Percentiles rank a stretch among this genome's conserved stretches.
Evolutionary conservation across 148 eudicot species (phyloP).

Genomic region (Agrostemma githago): DNA sequence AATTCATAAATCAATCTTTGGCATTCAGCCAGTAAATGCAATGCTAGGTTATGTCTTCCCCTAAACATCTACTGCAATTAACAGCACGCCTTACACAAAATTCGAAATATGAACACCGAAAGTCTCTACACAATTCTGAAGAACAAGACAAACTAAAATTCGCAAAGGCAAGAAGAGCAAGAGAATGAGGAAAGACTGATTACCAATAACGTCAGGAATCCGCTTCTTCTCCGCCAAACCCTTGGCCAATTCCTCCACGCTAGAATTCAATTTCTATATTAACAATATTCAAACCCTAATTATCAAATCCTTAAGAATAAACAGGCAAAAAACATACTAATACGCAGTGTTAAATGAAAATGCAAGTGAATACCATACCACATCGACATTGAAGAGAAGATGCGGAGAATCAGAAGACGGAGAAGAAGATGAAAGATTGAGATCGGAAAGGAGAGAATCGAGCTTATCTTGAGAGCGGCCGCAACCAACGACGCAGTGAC

Average conservation of each 20-base stretch:
- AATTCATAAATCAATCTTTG: not conserved
- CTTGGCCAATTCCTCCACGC: slow-evolving; percentile 72
- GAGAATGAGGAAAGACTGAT: not conserved
- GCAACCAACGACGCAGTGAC: slow-evolving; percentile 79
- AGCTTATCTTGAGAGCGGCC: slow-evolving; percentile 74
- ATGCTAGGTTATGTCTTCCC: too few relatives aligned
- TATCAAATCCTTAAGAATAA: not conserved
- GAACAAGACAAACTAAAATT: too few relatives aligned
- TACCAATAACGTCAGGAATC: slow-evolving; percentile 89
- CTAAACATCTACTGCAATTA: too few relatives aligned
- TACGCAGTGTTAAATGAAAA: not conserved
- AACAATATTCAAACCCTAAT: not conserved
- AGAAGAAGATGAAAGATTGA: slow-evolving; percentile 31
- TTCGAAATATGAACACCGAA: too few relatives aligned
- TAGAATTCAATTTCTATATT: slow-evolving; percentile 54
- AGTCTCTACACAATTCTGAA: too few relatives aligned
- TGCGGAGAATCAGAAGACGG: slow-evolving; percentile 35
- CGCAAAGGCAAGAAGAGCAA: too few relatives aligned
- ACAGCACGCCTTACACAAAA: too few relatives aligned
- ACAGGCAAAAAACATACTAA: not conserved
- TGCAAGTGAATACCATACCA: slow-evolving; percentile 36
- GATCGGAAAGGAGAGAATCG: slow-evolving; percentile 49
- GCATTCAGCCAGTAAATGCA: too few relatives aligned
- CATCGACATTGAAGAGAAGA: slow-evolving; percentile 62
- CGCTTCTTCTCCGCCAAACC: slow-evolving; percentile 66